Base-by-base conservation (phyloP, 2,329 filamentous ascomycete species). In the Westerdykella ornata region DNA sequence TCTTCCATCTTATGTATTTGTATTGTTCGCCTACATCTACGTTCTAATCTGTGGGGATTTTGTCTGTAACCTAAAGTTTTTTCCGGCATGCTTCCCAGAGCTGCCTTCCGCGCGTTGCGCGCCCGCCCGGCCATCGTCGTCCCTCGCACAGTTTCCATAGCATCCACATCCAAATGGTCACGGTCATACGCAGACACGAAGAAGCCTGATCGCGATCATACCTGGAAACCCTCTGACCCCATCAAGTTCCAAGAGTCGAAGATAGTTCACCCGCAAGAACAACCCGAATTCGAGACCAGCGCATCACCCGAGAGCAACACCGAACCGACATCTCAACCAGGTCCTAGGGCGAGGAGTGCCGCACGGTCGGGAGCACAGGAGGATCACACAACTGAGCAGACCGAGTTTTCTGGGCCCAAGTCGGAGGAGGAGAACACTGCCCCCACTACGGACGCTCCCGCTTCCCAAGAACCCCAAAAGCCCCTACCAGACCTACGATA, bases 401-500 rank as follows among this genome's bases (percentile, higher is more conserved):
- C 63, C 28, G 60, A 69, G 46, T 57, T 68, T 52, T 46, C 55
- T 39, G 56, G 55, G 44, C 53, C 62, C 46, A 61, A 50, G 51
- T 57, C 52, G 42, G 56, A 57, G 57, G 37, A 49, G 29, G 51
- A 53, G 16, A 65, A 71, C 45, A 67, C 62, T 18, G 56, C 63
- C 30, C 52, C 68, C 44, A 56, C 63, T 37, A 56, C 68, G 41
- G 66, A 71, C 33, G 67, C 71, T 38, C 55, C 22, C n/a, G n/a
- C n/a, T n/a, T 8, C 59, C 38, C 66, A 75, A 52, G 72, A 80
- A 17, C 73, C 78, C 39, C 62, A 59, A 13, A 76, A 82, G 56
- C 82, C 86, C 39, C 78, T 96, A 11, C 90, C 90, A 39, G 89
- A 97, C 62, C 75, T 97, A 34, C 92, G 88, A n/a, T 83, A 90